Evolutionary conservation across 768 basidiomycete genomes (phyloP).

Genomic region (Hericium erinaceus): DNA sequence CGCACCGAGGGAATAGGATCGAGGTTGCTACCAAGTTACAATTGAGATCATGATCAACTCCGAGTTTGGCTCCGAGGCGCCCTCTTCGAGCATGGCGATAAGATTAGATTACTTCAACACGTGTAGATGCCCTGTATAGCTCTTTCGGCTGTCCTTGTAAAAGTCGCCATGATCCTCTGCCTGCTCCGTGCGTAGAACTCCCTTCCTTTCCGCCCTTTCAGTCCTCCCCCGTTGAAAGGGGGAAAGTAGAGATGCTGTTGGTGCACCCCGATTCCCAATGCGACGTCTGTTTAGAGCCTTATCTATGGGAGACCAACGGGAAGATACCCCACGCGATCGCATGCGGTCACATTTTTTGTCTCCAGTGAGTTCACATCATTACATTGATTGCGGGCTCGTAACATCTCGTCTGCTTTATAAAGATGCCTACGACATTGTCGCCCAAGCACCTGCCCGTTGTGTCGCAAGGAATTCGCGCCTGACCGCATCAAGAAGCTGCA

Average conservation of each 20-base stretch:
- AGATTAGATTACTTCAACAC: no score
- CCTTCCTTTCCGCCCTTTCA: no score
- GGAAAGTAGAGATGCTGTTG: slow-evolving; percentile 35
- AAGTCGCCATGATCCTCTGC: no score
- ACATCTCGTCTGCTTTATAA: slow-evolving; percentile 3
- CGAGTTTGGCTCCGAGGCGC: no score
- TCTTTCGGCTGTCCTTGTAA: no score
- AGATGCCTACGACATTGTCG: slow-evolving; percentile 48
- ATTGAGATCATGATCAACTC: no score
- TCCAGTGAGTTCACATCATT: slow-evolving; percentile 32
- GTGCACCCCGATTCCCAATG: slow-evolving; percentile 64
- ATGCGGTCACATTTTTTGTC: slow-evolving; percentile 74
- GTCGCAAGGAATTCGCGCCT: slow-evolving; percentile 50
- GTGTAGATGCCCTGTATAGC: no score
- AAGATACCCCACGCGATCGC: slow-evolving; percentile 61
- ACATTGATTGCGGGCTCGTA: slow-evolving; percentile 1
- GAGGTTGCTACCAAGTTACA: no score
- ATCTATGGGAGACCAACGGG: slow-evolving; percentile 39
- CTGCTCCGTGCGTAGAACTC: no score
- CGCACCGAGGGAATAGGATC: no score
- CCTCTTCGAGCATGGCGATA: no score
- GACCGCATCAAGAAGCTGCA: slow-evolving; percentile 59
- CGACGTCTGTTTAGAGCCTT: slow-evolving; percentile 66
- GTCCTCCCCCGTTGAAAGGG: neutral
- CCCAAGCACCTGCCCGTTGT: slow-evolving; percentile 54